phyloP scores from a whole-genome alignment of 2,329 filamentous ascomycete genomes.

The Cucurbitaria berberidis region DNA sequence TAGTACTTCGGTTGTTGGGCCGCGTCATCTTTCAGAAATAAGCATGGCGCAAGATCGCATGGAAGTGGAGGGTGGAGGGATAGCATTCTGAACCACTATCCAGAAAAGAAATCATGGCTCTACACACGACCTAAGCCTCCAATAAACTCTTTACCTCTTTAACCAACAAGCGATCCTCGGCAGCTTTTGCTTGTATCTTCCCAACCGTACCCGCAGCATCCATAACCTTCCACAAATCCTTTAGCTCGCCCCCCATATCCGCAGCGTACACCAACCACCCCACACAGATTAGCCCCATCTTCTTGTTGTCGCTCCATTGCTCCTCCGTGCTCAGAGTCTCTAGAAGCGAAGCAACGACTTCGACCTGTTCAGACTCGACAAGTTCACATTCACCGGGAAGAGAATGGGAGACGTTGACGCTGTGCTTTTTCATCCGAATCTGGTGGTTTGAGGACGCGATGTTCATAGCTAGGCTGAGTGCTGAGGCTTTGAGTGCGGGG shows the following conservation, averaged over 20 bases:
- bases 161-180: constrained; percentile 41
- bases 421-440: constrained; percentile 62
- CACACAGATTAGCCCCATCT: constrained; percentile 76
- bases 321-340: constrained; percentile 69
- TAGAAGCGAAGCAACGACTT: constrained; percentile 79
- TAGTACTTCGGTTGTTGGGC: too few species aligned
- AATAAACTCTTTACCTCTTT: constrained; percentile 45
- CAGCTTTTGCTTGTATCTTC: constrained; percentile 29
- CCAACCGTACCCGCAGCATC: constrained; percentile 71
- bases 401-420: constrained; percentile 20
- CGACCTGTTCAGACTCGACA: constrained; percentile 74
- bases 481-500: constrained; percentile 76
- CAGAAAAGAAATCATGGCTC: too few species aligned
- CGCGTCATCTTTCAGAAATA: too few species aligned
- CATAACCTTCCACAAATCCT: constrained; percentile 78
- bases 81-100: not conserved
- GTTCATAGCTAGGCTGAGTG: constrained; percentile 84
- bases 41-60: too few species aligned
- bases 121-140: constrained; percentile 19
- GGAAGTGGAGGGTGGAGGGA: too few species aligned
- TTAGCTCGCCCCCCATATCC: constrained; percentile 73
- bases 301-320: constrained; percentile 69
- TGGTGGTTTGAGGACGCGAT: constrained; percentile 74
- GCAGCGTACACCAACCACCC: constrained; percentile 77
- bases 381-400: constrained; percentile 51